Evolutionary conservation across 805 yeast species (phyloP).

Genomic region (Wickerhamomyces silvicola): DNA sequence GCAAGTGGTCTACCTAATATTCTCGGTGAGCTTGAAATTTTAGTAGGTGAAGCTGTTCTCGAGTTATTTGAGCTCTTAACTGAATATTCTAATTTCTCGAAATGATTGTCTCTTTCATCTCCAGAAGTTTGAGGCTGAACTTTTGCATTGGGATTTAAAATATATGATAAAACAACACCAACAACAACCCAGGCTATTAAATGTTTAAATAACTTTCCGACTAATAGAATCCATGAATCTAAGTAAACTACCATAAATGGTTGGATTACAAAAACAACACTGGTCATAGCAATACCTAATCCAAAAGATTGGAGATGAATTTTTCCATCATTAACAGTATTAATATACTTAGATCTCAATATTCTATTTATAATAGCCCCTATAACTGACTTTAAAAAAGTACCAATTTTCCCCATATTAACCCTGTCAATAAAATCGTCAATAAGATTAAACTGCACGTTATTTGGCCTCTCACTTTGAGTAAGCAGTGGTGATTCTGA

Average conservation of each 20-base stretch:
- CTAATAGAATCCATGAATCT: conserved; percentile 18
- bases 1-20: not conserved
- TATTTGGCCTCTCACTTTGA: too few relatives aligned
- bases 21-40: conserved; percentile 6
- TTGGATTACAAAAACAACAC: conserved; percentile 12
- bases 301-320: conserved; percentile 23
- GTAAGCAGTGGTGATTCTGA: not conserved
- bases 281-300: conserved; percentile 16
- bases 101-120: conserved; percentile 2
- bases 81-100: conserved; percentile 16
- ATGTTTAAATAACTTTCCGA: conserved; percentile 15
- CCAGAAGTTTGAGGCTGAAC: not conserved
- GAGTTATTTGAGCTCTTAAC: conserved; percentile 9
- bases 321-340: conserved; percentile 15
- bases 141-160: conserved; percentile 8
- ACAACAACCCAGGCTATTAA: conserved; percentile 13
- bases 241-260: conserved; percentile 18
- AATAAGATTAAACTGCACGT: not conserved
- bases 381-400: conserved; percentile 1
- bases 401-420: conserved; percentile 6
- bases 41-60: conserved; percentile 6
- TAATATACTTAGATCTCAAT: conserved; percentile 16
- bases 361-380: conserved; percentile 4
- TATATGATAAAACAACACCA: conserved; percentile 12
- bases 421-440: conserved; percentile 11